Conservation (phyloP, 805 yeast genomes). For the Metschnikowia arizonensis region DNA sequence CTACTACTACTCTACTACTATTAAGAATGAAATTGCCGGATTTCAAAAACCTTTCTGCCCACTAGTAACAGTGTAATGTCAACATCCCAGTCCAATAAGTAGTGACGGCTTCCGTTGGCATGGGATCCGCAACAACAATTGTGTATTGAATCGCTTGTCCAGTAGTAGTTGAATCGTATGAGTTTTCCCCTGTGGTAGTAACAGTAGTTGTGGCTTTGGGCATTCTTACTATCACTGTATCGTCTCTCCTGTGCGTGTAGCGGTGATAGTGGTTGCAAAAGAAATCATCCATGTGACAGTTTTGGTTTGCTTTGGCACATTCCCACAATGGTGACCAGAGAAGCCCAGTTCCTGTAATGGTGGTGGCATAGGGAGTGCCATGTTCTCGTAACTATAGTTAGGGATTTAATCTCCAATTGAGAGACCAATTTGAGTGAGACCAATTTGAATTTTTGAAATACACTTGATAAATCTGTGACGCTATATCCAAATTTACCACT, state of each 20-base stretch:
- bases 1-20: no score
- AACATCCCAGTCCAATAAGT: no score
- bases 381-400: conserved; percentile 6
- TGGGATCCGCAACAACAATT: no score
- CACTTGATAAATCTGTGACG: conserved; percentile 9
- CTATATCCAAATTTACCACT: conserved; percentile 6
- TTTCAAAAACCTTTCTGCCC: no score
- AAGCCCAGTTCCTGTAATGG: conserved; percentile 8
- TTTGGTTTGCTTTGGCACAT: conserved; percentile 9
- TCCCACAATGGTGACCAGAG: conserved; percentile 8
- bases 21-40: no score
- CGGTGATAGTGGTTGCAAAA: conserved; percentile 13
- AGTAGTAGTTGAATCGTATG: no score
- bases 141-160: no score
- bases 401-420: conserved; percentile 13
- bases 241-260: conserved; percentile 13
- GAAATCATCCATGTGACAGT: conserved; percentile 12
- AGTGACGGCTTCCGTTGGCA: no score
- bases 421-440: conserved; percentile 3
- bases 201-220: conserved; percentile 11
- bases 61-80: background rate
- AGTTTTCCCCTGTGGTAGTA: conserved; percentile 10
- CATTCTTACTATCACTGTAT: conserved; percentile 12
- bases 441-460: conserved; percentile 8
- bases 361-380: conserved; percentile 7